phyloP scores from a whole-genome alignment of 805 yeast genomes.

The Metschnikowia lachancei region DNA sequence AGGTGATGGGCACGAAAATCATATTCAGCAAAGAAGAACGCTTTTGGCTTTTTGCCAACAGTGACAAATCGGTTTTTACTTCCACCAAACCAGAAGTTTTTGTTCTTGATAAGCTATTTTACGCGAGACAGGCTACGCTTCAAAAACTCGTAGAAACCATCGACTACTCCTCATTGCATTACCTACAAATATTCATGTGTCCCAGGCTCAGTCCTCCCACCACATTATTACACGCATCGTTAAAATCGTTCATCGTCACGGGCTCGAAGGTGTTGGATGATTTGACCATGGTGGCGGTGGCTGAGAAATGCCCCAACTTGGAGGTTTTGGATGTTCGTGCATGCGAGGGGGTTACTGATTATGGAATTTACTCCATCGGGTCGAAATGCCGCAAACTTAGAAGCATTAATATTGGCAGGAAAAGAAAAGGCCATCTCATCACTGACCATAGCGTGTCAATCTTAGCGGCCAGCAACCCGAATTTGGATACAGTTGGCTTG shows the following conservation, averaged over 20 bases:
- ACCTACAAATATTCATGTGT: conserved; percentile 83
- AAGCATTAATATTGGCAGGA: conserved; percentile 78
- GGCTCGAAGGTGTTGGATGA: conserved; percentile 69
- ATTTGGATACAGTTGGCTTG: conserved; percentile 69
- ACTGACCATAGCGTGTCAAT: conserved; percentile 67
- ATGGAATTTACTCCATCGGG: conserved; percentile 69
- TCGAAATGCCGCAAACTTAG: conserved; percentile 54
- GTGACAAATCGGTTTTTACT: conserved; percentile 4
- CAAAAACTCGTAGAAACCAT: conserved; percentile 42
- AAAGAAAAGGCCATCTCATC: conserved; percentile 59
- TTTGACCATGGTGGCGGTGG: conserved; percentile 49
- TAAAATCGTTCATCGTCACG: conserved; percentile 57
- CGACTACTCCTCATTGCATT: conserved; percentile 50
- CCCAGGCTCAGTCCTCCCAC: conserved; percentile 60
- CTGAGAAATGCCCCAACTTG: conserved; percentile 56
- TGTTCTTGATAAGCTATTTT: conserved; percentile 63
- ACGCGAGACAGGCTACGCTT: conserved; percentile 52
- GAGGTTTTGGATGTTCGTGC: conserved; percentile 76
- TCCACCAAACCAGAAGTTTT: conserved; percentile 39
- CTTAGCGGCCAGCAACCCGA: conserved; percentile 51
- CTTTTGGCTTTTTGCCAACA: conserved; percentile 38
- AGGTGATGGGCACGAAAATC: conserved; percentile 53
- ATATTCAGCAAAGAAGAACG: conserved; percentile 50
- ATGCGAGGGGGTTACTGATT: conserved; percentile 73
- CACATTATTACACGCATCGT: conserved; percentile 26